Base-by-base conservation (phyloP, 176 grass and related monocot species). In the Ensete ventricosum region DNA sequence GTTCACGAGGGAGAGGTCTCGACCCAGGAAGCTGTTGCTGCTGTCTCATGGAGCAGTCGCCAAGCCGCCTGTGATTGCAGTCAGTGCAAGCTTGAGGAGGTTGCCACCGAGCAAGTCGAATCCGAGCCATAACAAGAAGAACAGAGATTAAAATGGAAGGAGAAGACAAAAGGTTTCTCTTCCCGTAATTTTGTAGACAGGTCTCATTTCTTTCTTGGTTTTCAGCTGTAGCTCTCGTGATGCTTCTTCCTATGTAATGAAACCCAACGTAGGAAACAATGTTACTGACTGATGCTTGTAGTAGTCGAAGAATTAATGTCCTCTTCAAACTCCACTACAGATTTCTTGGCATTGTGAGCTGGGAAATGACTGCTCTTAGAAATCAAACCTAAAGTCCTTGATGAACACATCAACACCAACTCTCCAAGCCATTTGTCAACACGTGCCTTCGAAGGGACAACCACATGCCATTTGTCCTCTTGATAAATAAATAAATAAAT, bases 101-200 rank as follows among this genome's bases (percentile, higher is more conserved):
- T 14, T 80, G 62, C 85, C 85, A 62, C 17, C 14, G 17, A 83
- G 85, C 43, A 62, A 11, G 62, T 54, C 71, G 19, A 87, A 87
- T 87, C 81, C 85, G 64, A 87, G 59, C 75, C 76, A 80, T 13
- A 87, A 87, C 57, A 76, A 87, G 71, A 43, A 57, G 10, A 54
- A 20, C 53, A 64, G 53, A 72, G 14, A n/a, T n/a, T 77, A n/a
- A 52, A 14, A 3, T 22, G 21, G 72, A 34, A 48, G 54, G 52
- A 51, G 27, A 63, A 80, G 60, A 16, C 67, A 27, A 53, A n/a
- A 52, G 12, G 49, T 2, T 11, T 6, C 20, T 69, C 67, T 74
- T 43, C 20, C 64, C 3, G 55, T 79, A 70, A 70, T 84, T 79
- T 74, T 69, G 50, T 64, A 79, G 76, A 62, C 52, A 52, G 11